A percentile compares a stretch with the other conserved stretches of the same genome.
These are phyloP conservation scores for Botryosphaeria dothidea DNA, from an alignment of 2,329 filamentous ascomycete genomes.

Conservation along the genomic window DNA sequence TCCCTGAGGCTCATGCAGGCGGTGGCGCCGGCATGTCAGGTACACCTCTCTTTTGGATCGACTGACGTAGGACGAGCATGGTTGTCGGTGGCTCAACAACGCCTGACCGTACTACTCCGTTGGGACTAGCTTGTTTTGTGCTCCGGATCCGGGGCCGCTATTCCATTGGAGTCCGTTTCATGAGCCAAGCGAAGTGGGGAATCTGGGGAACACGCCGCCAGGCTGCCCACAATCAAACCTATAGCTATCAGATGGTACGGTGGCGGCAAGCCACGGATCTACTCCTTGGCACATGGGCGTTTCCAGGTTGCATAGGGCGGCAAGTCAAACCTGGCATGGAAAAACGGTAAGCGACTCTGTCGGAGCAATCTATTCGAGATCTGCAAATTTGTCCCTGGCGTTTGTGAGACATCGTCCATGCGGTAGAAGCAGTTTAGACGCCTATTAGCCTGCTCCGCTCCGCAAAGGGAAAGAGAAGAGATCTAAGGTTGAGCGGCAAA, in stretches of 20 bases:
- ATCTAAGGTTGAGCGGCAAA: neutral
- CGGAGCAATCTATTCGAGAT: constrained; percentile 5
- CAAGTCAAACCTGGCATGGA: neutral
- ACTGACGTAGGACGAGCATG: constrained; percentile 6
- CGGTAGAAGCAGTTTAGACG: neutral
- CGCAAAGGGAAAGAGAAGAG: neutral
- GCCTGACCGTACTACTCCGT: neutral
- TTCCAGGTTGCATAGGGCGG: neutral
- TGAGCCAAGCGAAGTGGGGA: constrained; percentile 17
- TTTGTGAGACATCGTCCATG: neutral
- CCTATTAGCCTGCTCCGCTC: neutral
- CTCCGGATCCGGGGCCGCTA: neutral
- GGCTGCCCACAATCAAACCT: neutral
- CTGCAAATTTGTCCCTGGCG: neutral
- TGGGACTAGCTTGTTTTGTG: neutral
- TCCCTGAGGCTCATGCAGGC: constrained; percentile 8
- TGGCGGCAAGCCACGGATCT: constrained; percentile 7
- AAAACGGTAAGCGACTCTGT: neutral
- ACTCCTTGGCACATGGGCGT: neutral
- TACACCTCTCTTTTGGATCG: neutral
- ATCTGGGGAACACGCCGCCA: constrained; percentile 10
- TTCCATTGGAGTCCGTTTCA: constrained; percentile 13
- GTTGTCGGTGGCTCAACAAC: neutral
- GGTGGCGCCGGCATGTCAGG: neutral
- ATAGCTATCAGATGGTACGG: neutral